phyloP scores from a whole-genome alignment of 2,329 filamentous ascomycete genomes.

The Rhynchosporium secalis region DNA sequence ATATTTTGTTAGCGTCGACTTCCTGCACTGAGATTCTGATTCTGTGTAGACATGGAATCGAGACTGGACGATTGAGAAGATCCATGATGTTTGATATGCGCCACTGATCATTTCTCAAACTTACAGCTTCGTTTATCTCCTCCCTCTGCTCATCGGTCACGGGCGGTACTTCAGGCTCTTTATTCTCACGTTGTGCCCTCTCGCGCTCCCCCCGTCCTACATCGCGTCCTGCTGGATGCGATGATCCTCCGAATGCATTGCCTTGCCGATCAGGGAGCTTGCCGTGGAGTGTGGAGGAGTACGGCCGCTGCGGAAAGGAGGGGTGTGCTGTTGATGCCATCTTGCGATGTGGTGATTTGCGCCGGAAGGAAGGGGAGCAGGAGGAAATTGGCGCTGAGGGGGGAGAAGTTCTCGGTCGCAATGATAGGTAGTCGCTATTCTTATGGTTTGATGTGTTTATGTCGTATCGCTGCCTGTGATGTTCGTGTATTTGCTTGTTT shows the following conservation, averaged over 20 bases:
- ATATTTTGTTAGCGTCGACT: neutral
- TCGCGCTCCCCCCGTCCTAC: slow-evolving; percentile 41
- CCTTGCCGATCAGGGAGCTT: slow-evolving; percentile 52
- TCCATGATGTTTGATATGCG: neutral
- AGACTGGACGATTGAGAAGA: neutral
- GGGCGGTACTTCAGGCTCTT: slow-evolving; percentile 38
- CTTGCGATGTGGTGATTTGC: neutral
- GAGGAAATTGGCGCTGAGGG: neutral
- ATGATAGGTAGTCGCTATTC: neutral
- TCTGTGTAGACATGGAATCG: neutral
- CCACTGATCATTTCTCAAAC: slow-evolving; percentile 40
- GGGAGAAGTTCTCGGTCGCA: neutral
- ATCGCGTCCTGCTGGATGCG: slow-evolving; percentile 44
- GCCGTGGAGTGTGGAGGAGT: slow-evolving; percentile 45
- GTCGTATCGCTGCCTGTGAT: neutral
- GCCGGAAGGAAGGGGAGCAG: neutral
- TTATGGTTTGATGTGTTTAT: neutral
- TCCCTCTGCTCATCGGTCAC: slow-evolving; percentile 87
- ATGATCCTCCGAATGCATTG: slow-evolving; percentile 42
- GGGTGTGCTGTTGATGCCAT: slow-evolving; percentile 53
- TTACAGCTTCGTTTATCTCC: slow-evolving; percentile 90
- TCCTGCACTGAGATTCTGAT: neutral
- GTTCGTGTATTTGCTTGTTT: slow-evolving; percentile 4
- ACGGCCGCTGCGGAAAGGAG: slow-evolving; percentile 49
- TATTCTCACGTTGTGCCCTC: slow-evolving; percentile 29